Conservation (phyloP, 1,284 basidiomycete genomes). For the Moesziomyces antarcticus region DNA sequence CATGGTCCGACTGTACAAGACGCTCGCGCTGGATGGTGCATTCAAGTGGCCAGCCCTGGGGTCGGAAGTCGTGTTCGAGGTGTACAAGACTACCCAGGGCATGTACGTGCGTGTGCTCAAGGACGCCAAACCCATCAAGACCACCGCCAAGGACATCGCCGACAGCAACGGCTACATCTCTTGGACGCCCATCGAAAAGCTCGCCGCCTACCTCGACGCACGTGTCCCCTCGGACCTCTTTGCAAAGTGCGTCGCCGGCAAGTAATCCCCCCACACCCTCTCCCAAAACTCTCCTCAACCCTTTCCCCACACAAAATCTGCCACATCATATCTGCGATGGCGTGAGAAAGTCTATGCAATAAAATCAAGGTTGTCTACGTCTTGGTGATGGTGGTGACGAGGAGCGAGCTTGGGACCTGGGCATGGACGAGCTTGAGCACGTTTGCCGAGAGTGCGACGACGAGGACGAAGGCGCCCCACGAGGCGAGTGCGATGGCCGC, state of each 20-base stretch:
- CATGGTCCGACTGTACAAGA: slow-evolving; percentile 56
- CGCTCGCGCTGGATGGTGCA: slow-evolving; percentile 26
- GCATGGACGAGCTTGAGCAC: slow-evolving; percentile 53
- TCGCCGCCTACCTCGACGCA: slow-evolving; percentile 37
- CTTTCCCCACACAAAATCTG: no score
- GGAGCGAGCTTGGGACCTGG: slow-evolving; percentile 36
- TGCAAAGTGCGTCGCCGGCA: slow-evolving; percentile 36
- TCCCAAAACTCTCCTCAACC: no score
- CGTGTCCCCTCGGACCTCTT: slow-evolving; percentile 45
- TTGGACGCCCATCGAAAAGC: slow-evolving; percentile 33
- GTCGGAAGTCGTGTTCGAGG: slow-evolving; percentile 47
- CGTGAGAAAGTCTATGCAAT: no score
- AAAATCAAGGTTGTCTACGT: no score
- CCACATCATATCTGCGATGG: no score
- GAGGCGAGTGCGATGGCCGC: slow-evolving; percentile 36
- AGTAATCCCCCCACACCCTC: slow-evolving; percentile 7
- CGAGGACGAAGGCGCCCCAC: slow-evolving; percentile 54
- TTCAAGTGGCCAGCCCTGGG: slow-evolving; percentile 53
- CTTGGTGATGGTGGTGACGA: slow-evolving; percentile 13
- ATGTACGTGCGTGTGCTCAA: slow-evolving; percentile 28
- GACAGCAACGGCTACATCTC: slow-evolving; percentile 10
- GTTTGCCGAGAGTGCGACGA: slow-evolving; percentile 55
- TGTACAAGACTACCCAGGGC: slow-evolving; percentile 26
- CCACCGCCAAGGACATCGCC: slow-evolving; percentile 13
- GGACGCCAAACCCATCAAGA: slow-evolving; percentile 39